Percentiles rank a stretch among this genome's conserved stretches.
Conservation (phyloP, 495 filamentous ascomycete species). For the Trichoderma gamsii region DNA sequence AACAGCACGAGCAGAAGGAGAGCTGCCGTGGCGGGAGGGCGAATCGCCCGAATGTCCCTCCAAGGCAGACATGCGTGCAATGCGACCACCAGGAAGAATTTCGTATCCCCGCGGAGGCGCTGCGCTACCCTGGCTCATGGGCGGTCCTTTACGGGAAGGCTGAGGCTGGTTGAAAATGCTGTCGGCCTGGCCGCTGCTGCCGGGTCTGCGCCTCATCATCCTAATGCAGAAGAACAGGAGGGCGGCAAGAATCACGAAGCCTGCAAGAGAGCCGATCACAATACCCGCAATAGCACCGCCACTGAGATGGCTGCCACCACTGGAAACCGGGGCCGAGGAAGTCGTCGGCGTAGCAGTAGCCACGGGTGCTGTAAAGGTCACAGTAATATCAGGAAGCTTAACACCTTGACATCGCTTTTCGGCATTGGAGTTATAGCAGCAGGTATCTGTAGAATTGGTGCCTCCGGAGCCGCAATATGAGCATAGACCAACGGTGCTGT, state of each 20-base stretch:
- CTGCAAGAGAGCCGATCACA: conserved; percentile 74
- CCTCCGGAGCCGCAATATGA: conserved; percentile 76
- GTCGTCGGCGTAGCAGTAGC: conserved; percentile 39
- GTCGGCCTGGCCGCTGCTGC: conserved; percentile 45
- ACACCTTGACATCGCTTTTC: conserved; percentile 64
- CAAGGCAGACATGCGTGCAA: conserved; percentile 92
- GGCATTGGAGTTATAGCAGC: conserved; percentile 78
- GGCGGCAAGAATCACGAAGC: conserved; percentile 57
- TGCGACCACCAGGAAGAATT: conserved; percentile 76
- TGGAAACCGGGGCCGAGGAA: background rate
- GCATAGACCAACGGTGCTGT: conserved; percentile 80
- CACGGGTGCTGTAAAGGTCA: conserved; percentile 55
- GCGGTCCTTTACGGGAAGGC: conserved; percentile 56
- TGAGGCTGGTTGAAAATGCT: conserved; percentile 82
- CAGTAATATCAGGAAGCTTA: conserved; percentile 65
- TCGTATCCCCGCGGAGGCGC: conserved; percentile 57
- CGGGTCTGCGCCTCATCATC: conserved; percentile 52
- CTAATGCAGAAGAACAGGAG: conserved; percentile 56
- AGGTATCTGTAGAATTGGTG: conserved; percentile 88
- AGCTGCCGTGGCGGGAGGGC: conserved; percentile 40
- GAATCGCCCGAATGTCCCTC: conserved; percentile 62
- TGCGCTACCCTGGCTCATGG: conserved; percentile 28
- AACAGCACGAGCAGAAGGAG: conserved; percentile 32
- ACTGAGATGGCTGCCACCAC: conserved; percentile 50
- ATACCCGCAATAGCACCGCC: conserved; percentile 86